Base-by-base conservation (phyloP, 306 rosid species). In the Vigna angularis region DNA sequence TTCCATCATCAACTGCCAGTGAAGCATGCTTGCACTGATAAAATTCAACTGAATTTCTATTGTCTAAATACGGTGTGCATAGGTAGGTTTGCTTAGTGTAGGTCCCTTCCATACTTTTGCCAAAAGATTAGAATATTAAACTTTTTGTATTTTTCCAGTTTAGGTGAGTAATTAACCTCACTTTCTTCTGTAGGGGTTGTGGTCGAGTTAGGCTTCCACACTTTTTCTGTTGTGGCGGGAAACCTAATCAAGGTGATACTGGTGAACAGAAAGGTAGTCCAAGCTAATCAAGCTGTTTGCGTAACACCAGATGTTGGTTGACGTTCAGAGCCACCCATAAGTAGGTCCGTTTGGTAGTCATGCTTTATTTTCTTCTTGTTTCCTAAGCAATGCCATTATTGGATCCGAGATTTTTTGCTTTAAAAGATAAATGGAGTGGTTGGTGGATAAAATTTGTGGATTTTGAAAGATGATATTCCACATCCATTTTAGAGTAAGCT, bases 151-250 rank as follows among this genome's bases (percentile, higher is more conserved):
- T 34, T 81, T 62, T 73, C 56, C 70, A 57, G 51, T 32, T 81
- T 58, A 34, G 51, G 15, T 16, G 70, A 73, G 57, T 48, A 56
- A 53, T 72, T 73, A 51, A 40, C 22, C 66, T 48, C 18, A 57
- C 16, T 66, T 63, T 32, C 2, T 71, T 74, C n/a, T 63, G 66
- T 64, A 78, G 88, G 70, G 4, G 79, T 56, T 85, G 86, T 44
- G 88, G 88, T 73, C 82, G 82, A 40, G 86, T 65, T 61, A 79
- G 79, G 79, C 86, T 82, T 82, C 86, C 88, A 44, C 88, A 82
- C 72, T 85, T 70, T 82, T 85, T 63, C 59, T 82, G 86, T 57
- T 85, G 88, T 44, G 72, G 88, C 75, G 88, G 88, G 51, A 71
- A 79, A 34, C 86, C 76, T 4, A 66, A 53, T 8, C 66, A 34